A percentile compares a stretch with the other conserved stretches of the same genome.
These are phyloP conservation scores for Ambrosiella beaveri DNA, from an alignment of 2,329 filamentous ascomycete species.

Conservation along the genomic window DNA sequence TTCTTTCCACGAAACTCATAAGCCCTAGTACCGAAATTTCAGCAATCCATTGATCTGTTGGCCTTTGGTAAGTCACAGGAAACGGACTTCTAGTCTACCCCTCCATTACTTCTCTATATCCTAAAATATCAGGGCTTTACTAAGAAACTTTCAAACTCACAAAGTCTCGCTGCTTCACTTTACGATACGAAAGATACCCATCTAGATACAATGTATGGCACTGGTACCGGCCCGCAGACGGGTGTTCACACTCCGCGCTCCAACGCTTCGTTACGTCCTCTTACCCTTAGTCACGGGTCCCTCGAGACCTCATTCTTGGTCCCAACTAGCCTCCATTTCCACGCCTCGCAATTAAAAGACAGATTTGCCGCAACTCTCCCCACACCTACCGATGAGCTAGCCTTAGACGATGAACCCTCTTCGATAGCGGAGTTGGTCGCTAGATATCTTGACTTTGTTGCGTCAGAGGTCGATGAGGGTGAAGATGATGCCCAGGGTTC, in stretches of 20 bases:
- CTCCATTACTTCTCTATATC: too few relatives aligned
- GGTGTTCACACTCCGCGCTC: conserved; percentile 94
- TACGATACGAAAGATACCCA: conserved; percentile 11
- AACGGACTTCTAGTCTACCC: too few relatives aligned
- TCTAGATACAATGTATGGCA: conserved; percentile 60
- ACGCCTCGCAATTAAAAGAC: conserved; percentile 86
- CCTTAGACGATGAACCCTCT: conserved; percentile 97
- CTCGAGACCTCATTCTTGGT: conserved; percentile 95
- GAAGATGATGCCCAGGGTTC: conserved; percentile 80
- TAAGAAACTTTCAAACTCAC: neutral
- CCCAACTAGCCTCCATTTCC: conserved; percentile 88
- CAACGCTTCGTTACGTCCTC: conserved; percentile 75
- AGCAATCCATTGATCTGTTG: neutral
- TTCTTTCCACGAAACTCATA: neutral
- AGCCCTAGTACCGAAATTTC: neutral
- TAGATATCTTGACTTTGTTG: conserved; percentile 81
- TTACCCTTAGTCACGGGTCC: conserved; percentile 79
- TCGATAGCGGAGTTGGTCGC: conserved; percentile 84
- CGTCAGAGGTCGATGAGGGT: conserved; percentile 74
- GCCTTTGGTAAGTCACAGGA: too few relatives aligned
- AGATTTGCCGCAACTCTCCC: conserved; percentile 74
- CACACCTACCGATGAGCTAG: conserved; percentile 85
- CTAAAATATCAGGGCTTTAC: neutral
- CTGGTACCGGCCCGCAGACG: conserved; percentile 70
- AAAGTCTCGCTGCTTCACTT: neutral